These are phyloP conservation scores for Primulina tabacum DNA, from an alignment of 257 asterid species.

Conservation along the genomic window DNA sequence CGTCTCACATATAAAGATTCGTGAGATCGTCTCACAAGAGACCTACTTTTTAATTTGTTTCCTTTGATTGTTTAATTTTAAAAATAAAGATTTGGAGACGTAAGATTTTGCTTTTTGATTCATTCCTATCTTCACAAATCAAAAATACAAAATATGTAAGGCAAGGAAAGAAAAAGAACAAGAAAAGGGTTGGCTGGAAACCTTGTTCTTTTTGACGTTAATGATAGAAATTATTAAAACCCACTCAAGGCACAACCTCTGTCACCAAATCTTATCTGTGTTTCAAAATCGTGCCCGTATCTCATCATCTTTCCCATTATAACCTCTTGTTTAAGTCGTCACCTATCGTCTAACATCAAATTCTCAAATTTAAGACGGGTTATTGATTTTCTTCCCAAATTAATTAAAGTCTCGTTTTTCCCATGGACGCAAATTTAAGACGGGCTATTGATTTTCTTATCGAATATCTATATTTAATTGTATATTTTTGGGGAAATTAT, in stretches of 20 bases:
- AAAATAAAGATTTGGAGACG: conserved; percentile 36
- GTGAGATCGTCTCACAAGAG: no score
- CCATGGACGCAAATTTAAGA: no score
- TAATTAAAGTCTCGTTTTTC: no score
- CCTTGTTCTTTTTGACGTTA: conserved; percentile 37
- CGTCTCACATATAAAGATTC: no score
- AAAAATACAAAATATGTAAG: conserved; percentile 12
- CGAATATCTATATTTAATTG: no score
- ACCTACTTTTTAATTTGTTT: conserved; percentile 5
- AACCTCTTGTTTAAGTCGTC: conserved; percentile 17
- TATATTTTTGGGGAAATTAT: no score
- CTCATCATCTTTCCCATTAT: conserved; percentile 33
- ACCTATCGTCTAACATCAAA: neutral
- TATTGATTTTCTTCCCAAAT: no score
- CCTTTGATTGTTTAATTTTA: conserved; percentile 24
- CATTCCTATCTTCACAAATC: conserved; percentile 27
- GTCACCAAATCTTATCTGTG: conserved; percentile 64
- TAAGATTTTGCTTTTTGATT: conserved; percentile 28
- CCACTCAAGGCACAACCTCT: conserved; percentile 55
- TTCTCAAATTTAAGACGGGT: no score
- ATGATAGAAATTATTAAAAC: conserved; percentile 50
- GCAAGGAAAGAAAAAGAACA: conserved; percentile 29
- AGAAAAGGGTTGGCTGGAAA: conserved; percentile 29
- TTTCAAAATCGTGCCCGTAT: conserved; percentile 37
- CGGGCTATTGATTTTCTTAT: no score